Conservation (phyloP, 257 asterid genomes). For the Leonotis leonurus region DNA sequence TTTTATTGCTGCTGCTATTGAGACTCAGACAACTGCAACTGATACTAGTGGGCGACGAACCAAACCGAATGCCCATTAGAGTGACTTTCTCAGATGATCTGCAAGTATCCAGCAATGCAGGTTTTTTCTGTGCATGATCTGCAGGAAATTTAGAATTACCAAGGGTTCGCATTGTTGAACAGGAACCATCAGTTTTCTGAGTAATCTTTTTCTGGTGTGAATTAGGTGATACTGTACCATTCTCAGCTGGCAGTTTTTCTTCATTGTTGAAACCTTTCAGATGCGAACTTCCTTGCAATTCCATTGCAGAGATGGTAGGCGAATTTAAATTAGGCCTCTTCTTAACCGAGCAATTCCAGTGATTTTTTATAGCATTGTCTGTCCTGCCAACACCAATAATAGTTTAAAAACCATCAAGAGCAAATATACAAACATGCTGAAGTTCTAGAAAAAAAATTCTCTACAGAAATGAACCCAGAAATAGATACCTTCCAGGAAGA, state of each 20-base stretch:
- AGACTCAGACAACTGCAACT: slow-evolving; percentile 13
- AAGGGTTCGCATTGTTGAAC: slow-evolving; percentile 36
- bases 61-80: slow-evolving; percentile 23
- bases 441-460: too few species aligned
- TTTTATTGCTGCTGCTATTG: slow-evolving; percentile 7
- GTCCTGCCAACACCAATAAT: slow-evolving; percentile 38
- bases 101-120: slow-evolving; percentile 16
- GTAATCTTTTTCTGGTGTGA: slow-evolving; percentile 15
- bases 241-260: slow-evolving; percentile 20
- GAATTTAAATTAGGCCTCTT: slow-evolving; percentile 45
- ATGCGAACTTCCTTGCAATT: slow-evolving; percentile 19
- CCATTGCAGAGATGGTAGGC: slow-evolving; percentile 26
- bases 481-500: slow-evolving; percentile 76
- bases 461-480: slow-evolving; percentile 8
- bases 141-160: slow-evolving; percentile 21
- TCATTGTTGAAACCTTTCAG: slow-evolving; percentile 13
- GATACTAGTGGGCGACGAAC: slow-evolving; percentile 9
- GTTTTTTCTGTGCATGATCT: slow-evolving; percentile 21
- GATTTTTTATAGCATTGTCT: slow-evolving; percentile 74
- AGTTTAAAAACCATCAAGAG: neutral
- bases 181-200: slow-evolving; percentile 21
- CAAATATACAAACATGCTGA: neutral
- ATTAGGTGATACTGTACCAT: slow-evolving; percentile 14
- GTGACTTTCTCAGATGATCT: slow-evolving; percentile 22
- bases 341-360: slow-evolving; percentile 67